Conservation (phyloP, 768 basidiomycete species). For the Coprinopsis strossmayeri region DNA sequence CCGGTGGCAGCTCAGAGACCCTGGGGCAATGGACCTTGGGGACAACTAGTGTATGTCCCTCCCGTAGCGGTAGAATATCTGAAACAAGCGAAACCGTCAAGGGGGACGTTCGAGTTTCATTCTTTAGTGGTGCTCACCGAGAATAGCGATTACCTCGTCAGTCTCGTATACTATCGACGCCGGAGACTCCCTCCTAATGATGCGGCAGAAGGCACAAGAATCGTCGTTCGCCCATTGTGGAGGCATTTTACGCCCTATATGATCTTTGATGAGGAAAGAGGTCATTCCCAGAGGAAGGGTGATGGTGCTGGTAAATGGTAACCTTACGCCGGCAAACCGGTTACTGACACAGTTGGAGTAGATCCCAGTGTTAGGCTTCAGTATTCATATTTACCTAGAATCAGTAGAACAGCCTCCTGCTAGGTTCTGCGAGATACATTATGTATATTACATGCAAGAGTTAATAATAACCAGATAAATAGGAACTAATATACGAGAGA, state of each 20-base stretch:
- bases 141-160: constrained; percentile 56
- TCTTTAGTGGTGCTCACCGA: constrained; percentile 35
- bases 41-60: constrained; percentile 64
- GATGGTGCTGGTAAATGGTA: no score
- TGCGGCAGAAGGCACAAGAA: constrained; percentile 60
- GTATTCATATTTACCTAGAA: no score
- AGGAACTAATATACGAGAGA: no score
- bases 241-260: constrained; percentile 39
- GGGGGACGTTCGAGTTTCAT: neutral
- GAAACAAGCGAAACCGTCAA: neutral
- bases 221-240: constrained; percentile 43
- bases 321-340: no score
- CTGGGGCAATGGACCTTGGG: constrained; percentile 58
- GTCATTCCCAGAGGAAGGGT: constrained; percentile 58
- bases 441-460: no score
- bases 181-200: constrained; percentile 43
- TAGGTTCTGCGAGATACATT: no score
- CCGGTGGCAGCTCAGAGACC: constrained; percentile 58
- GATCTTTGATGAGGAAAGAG: constrained; percentile 65
- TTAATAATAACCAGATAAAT: no score
- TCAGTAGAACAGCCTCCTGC: no score
- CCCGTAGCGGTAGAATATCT: constrained; percentile 66
- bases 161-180: constrained; percentile 53
- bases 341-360: no score
- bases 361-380: no score